These are phyloP conservation scores for Pisolithus tinctorius DNA, from an alignment of 768 basidiomycete genomes.

Conservation along the genomic window DNA sequence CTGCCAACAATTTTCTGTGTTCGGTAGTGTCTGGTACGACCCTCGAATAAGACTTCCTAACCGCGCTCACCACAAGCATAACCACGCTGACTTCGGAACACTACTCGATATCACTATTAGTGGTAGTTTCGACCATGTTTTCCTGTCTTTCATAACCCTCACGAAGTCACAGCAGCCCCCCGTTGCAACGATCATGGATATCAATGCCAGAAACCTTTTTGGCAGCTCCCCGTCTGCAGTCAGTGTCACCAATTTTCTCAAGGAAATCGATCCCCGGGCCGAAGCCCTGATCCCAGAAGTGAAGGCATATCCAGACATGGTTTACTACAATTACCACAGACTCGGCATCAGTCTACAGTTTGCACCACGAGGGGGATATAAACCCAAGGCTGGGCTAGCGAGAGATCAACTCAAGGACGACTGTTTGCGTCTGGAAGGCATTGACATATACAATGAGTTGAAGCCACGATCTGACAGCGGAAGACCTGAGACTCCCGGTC, in stretches of 20 bases:
- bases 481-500: constrained; percentile 23
- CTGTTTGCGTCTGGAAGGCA: constrained; percentile 53
- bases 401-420: constrained; percentile 44
- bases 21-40: too few species aligned
- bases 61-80: too few species aligned
- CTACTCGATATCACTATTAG: too few species aligned
- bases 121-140: too few species aligned
- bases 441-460: constrained; percentile 78
- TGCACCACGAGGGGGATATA: constrained; percentile 58
- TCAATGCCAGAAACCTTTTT: constrained; percentile 34
- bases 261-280: constrained; percentile 25
- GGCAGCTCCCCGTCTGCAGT: constrained; percentile 46
- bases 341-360: constrained; percentile 83
- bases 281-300: constrained; percentile 44
- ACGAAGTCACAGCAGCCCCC: too few species aligned
- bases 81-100: too few species aligned
- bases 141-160: neutral
- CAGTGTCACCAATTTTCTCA: constrained; percentile 37
- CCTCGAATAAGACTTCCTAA: too few species aligned
- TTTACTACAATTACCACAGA: constrained; percentile 79
- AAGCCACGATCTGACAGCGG: constrained; percentile 19
- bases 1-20: too few species aligned
- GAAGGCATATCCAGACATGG: constrained; percentile 74
- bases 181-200: constrained; percentile 7
- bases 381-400: constrained; percentile 39